Percentiles rank a stretch among this genome's conserved stretches.
Evolutionary conservation across 2,329 filamentous ascomycete genomes (phyloP).

Genomic region (Orbilia javanica): DNA sequence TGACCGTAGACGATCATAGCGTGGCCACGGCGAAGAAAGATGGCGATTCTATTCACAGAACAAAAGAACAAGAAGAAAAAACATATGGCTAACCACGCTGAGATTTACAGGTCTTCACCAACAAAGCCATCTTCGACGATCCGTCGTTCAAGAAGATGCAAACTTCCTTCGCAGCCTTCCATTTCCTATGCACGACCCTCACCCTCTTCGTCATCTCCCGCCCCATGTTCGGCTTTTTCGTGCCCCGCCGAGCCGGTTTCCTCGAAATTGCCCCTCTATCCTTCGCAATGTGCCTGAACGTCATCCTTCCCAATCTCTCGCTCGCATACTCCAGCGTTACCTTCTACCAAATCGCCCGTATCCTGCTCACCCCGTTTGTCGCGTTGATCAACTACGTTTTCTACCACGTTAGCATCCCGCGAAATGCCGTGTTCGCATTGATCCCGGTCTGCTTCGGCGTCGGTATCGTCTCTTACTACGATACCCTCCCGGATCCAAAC

Average conservation of each 20-base stretch:
- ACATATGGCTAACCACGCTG: not conserved
- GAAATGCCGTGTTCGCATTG: conserved; percentile 70
- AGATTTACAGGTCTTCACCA: conserved; percentile 73
- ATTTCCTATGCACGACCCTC: conserved; percentile 76
- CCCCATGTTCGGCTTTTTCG: conserved; percentile 72
- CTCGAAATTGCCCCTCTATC: conserved; percentile 74
- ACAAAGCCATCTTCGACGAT: conserved; percentile 77
- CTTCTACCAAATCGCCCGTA: conserved; percentile 78
- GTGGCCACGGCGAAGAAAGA: not conserved
- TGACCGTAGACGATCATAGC: not conserved
- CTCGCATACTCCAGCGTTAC: conserved; percentile 77
- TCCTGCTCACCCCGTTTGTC: conserved; percentile 75
- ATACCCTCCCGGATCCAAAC: conserved; percentile 70
- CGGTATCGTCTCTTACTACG: conserved; percentile 76
- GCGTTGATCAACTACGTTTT: conserved; percentile 75
- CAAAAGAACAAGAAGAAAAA: not conserved
- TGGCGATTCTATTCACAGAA: not conserved
- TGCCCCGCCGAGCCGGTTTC: conserved; percentile 71
- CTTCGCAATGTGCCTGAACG: conserved; percentile 76
- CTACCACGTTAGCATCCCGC: conserved; percentile 72
- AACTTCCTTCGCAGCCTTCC: conserved; percentile 76
- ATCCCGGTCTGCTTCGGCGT: conserved; percentile 75
- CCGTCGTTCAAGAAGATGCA: conserved; percentile 73
- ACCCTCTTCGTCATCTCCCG: conserved; percentile 75
- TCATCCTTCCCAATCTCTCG: conserved; percentile 77